A percentile compares a stretch with the other conserved stretches of the same genome.
These are phyloP conservation scores for Tolypocladium ophioglossoides DNA, from an alignment of 2,329 filamentous ascomycete genomes.

Conservation along the genomic window DNA sequence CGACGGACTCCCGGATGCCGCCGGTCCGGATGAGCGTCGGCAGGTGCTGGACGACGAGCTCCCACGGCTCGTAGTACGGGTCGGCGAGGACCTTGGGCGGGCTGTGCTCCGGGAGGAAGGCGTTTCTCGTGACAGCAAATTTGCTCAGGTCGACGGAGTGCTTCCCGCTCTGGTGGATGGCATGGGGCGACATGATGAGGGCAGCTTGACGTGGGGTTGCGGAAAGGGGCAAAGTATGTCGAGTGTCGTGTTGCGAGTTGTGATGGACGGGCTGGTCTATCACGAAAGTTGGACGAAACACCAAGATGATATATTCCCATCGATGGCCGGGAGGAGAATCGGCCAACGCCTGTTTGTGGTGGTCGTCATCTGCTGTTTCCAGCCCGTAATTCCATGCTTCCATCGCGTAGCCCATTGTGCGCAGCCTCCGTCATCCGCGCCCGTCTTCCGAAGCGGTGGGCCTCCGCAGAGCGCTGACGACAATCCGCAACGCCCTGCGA, in stretches of 20 bases:
- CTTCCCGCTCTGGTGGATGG: slow-evolving; percentile 13
- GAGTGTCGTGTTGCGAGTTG: neutral
- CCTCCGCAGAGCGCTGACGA: too few species aligned
- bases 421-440: neutral
- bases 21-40: slow-evolving; percentile 55
- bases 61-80: slow-evolving; percentile 72
- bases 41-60: slow-evolving; percentile 56
- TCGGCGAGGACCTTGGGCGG: slow-evolving; percentile 57
- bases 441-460: neutral
- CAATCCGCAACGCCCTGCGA: neutral
- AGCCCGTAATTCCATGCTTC: neutral
- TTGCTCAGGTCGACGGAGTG: slow-evolving; percentile 18
- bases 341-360: neutral
- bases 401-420: neutral
- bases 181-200: slow-evolving; percentile 32
- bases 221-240: neutral
- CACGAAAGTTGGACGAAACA: neutral
- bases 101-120: slow-evolving; percentile 65
- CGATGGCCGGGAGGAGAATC: neutral
- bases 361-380: neutral
- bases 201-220: neutral
- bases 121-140: slow-evolving; percentile 41
- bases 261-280: neutral
- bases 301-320: neutral
- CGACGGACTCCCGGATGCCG: slow-evolving; percentile 51